phyloP scores from a whole-genome alignment of 805 yeast species.

The Ogataea nakhonphanomensis region DNA sequence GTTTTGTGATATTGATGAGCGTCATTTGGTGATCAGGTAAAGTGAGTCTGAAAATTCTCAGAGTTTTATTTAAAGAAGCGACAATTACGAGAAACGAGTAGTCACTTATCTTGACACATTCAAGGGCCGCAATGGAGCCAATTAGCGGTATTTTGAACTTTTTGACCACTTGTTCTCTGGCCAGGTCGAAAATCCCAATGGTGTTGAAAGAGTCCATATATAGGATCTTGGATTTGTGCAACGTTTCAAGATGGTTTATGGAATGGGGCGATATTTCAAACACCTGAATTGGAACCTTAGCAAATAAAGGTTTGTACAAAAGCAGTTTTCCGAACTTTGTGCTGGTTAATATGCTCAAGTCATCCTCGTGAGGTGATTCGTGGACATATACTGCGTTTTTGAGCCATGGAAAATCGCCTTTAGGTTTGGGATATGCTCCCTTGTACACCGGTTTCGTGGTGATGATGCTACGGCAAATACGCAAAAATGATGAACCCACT shows the following conservation, averaged over 20 bases:
- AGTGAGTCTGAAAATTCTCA: constrained; percentile 20
- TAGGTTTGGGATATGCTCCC: constrained; percentile 15
- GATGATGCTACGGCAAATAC: constrained; percentile 19
- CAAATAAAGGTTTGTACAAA: constrained; percentile 24
- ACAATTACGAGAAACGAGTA: constrained; percentile 16
- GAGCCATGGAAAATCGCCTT: constrained; percentile 28
- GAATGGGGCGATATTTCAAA: constrained; percentile 27
- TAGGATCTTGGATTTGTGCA: constrained; percentile 15
- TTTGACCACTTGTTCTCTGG: constrained; percentile 17
- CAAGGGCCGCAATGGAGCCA: constrained; percentile 25
- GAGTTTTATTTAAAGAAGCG: constrained; percentile 24
- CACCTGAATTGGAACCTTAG: constrained; percentile 21
- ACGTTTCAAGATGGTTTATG: constrained; percentile 12
- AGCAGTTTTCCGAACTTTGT: constrained; percentile 28
- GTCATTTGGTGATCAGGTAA: constrained; percentile 8
- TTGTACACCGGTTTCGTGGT: constrained; percentile 23
- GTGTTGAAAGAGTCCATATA: constrained; percentile 27
- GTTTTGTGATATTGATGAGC: constrained; percentile 10
- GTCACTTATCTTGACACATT: constrained; percentile 8
- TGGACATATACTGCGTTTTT: constrained; percentile 22
- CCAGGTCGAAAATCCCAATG: constrained; percentile 24
- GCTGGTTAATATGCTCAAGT: constrained; percentile 18
- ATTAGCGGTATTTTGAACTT: constrained; percentile 21
- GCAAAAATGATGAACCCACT: constrained; percentile 8
- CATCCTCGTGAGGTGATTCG: constrained; percentile 10